Conservation (phyloP, 2,329 filamentous ascomycete genomes). For the Colletotrichum sp. region DNA sequence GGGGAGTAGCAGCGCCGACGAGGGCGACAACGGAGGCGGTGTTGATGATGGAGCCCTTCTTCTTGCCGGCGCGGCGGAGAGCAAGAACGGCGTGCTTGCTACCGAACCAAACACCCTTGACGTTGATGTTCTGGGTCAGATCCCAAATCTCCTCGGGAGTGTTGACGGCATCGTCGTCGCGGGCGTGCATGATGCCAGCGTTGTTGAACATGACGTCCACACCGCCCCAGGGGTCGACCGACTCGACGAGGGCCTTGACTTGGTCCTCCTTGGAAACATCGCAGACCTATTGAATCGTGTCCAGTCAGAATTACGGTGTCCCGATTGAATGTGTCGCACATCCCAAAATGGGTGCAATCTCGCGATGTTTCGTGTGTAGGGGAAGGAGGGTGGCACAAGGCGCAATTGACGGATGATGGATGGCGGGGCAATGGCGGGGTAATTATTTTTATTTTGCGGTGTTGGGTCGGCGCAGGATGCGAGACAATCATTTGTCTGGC, state of each 20-base stretch:
- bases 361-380: neutral
- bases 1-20: constrained; percentile 85
- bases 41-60: constrained; percentile 84
- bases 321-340: neutral
- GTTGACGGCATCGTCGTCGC: constrained; percentile 79
- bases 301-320: neutral
- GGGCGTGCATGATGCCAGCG: constrained; percentile 93
- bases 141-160: constrained; percentile 95
- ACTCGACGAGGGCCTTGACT: constrained; percentile 75
- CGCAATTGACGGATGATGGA: neutral
- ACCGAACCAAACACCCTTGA: constrained; percentile 98
- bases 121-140: constrained; percentile 90
- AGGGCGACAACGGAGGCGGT: constrained; percentile 89
- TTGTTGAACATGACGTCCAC: constrained; percentile 97
- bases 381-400: neutral
- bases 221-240: constrained; percentile 83
- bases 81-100: constrained; percentile 89
- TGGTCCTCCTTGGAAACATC: constrained; percentile 89
- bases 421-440: constrained; percentile 17
- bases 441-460: neutral
- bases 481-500: neutral
- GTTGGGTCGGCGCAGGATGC: neutral
- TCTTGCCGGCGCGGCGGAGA: constrained; percentile 81
- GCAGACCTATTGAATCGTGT: constrained; percentile 35
- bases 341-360: neutral